Base-by-base conservation (phyloP, 305 asterid genomes). In the Fraxinus velutina region DNA sequence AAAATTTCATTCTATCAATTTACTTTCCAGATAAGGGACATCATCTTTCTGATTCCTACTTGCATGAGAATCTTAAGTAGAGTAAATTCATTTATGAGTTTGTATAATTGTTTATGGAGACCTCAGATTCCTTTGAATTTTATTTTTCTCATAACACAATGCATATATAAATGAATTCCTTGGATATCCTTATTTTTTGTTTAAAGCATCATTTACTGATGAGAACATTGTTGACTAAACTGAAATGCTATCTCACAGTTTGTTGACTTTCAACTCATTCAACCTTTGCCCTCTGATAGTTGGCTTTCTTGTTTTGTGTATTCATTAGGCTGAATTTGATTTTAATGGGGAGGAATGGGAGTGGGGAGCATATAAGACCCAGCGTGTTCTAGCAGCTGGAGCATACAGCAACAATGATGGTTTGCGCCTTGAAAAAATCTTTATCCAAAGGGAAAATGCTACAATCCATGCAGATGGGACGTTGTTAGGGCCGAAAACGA, bases 331-430 rank as follows among this genome's bases (percentile, higher is more conserved):
- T 60, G 99, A 96, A 71, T 94, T 96, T 80, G 99, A 96, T 86
- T 94, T 96, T 81, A 94, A 92, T 85, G 99, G 99, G 84, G 99
- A 96, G 80, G 99, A 96, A 84, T 96, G 99, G 99, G 99, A 96
- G 87, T 96, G 98, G 99, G 99, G 99, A 81, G 85, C 93, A 55
- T 96, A 96, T 86, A 92, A 90, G 87, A 94, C 97, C 84, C 99
- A 94, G 86, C 98, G 96, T n/a, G 93, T 96, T 83, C 87, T 93
- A 84, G 99, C 99, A 83, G 98, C 96, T 84, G 99, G 98, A 78
- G 89, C 93, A 86, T 96, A 96, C 91, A 94, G 97, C 91, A 94
- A 96, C 84, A 90, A 91, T 82, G 98, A 94, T 84, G 99, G 99
- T 81, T 86, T 96, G 87, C 99, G 99, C 82, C 98, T 96, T n/a